phyloP scores from a whole-genome alignment of 176 grass and related monocot genomes.

The Thinopyrum elongatum region DNA sequence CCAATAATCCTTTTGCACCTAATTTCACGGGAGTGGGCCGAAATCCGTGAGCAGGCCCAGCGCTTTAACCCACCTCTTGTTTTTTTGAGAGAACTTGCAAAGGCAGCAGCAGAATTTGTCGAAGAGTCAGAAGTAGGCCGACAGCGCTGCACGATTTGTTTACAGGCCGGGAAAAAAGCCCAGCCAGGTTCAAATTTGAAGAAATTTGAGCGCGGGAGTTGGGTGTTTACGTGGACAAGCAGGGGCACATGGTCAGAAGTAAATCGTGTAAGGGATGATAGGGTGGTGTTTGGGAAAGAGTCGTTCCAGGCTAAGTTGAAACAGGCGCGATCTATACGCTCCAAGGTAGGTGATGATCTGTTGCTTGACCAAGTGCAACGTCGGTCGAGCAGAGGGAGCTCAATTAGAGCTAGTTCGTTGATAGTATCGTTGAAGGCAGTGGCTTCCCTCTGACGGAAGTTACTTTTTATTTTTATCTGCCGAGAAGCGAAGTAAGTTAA shows the following conservation, averaged over 20 bases:
- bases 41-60: too few relatives aligned
- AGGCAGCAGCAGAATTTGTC: too few relatives aligned
- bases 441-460: too few relatives aligned
- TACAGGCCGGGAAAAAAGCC: not conserved
- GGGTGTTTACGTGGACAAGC: fast-evolving
- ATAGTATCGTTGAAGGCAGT: not conserved
- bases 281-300: not conserved
- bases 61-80: too few relatives aligned
- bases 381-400: not conserved
- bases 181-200: not conserved
- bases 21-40: too few relatives aligned
- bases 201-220: not conserved
- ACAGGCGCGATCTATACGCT: not conserved
- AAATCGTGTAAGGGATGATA: not conserved
- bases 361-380: not conserved
- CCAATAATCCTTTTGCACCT: too few relatives aligned
- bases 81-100: too few relatives aligned
- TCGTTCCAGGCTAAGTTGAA: not conserved
- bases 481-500: too few relatives aligned
- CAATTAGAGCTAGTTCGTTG: not conserved
- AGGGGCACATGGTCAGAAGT: not conserved
- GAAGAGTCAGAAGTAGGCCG: too few relatives aligned
- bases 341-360: fast-evolving
- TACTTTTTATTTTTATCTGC: too few relatives aligned
- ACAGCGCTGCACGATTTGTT: too few relatives aligned